These are phyloP conservation scores for Cyclanthera cordifolia DNA, from an alignment of 306 rosid genomes.

Conservation along the genomic window DNA sequence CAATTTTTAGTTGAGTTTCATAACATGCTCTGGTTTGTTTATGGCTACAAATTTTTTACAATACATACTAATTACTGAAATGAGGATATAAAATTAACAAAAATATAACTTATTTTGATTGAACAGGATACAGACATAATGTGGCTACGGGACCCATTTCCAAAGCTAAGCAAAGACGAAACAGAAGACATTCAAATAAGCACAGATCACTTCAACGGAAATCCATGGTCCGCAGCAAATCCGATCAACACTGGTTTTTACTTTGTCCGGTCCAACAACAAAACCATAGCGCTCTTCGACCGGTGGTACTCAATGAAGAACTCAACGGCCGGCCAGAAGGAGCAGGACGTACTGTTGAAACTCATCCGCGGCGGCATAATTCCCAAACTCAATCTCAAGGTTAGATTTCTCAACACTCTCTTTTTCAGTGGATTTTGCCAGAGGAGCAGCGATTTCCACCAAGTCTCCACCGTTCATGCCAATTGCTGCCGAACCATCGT, in stretches of 20 bases:
- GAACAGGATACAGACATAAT: constrained; percentile 62
- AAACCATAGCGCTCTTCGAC: constrained; percentile 45
- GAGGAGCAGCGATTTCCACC: constrained; percentile 45
- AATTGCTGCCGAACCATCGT: constrained; percentile 63
- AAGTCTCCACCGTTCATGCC: constrained; percentile 56
- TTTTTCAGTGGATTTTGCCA: constrained; percentile 80
- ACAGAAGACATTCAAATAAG: constrained; percentile 59
- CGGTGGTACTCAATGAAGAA: constrained; percentile 52
- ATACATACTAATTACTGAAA: no score
- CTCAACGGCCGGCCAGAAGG: constrained; percentile 41
- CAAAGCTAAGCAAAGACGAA: constrained; percentile 36
- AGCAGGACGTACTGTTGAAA: constrained; percentile 55
- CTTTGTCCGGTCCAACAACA: constrained; percentile 49
- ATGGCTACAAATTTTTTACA: no score
- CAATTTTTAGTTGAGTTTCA: no score
- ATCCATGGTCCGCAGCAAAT: constrained; percentile 36
- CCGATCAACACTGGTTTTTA: constrained; percentile 69
- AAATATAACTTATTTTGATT: no score
- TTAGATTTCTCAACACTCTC: constrained; percentile 54
- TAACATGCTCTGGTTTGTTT: no score
- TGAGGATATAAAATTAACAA: no score
- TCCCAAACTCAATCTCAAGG: constrained; percentile 31
- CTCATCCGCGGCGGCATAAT: constrained; percentile 28
- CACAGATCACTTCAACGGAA: constrained; percentile 28
- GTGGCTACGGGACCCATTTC: constrained; percentile 78